Evolutionary conservation across 208 protist genomes (phyloP).

Genomic region (Leishmania aethiopica): DNA sequence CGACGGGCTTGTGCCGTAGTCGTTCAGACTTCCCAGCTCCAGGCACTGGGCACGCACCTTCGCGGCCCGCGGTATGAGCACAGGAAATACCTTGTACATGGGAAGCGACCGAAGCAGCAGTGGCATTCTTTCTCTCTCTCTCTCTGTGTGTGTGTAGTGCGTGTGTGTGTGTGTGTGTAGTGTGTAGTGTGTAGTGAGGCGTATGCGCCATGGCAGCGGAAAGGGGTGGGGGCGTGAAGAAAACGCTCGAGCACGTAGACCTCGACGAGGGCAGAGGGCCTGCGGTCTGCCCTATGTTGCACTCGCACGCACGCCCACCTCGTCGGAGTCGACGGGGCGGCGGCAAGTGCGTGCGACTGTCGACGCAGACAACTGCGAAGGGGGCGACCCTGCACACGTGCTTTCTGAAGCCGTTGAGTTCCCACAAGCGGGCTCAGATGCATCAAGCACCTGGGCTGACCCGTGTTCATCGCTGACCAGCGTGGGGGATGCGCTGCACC

Average conservation of each 20-base stretch:
- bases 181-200: not conserved
- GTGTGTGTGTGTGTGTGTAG: not conserved
- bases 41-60: constrained; percentile 40
- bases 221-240: not conserved
- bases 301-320: not conserved
- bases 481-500: not conserved
- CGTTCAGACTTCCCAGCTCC: constrained; percentile 36
- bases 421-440: not conserved
- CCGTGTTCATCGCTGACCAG: not conserved
- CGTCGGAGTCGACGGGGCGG: not conserved
- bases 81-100: constrained; percentile 33
- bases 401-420: not conserved
- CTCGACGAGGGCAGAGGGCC: not conserved
- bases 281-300: not conserved
- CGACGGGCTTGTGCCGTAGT: constrained; percentile 42
- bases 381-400: not conserved
- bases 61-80: constrained; percentile 42
- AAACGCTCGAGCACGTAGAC: not conserved
- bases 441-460: not conserved
- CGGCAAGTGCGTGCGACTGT: not conserved
- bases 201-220: not conserved
- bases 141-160: not conserved
- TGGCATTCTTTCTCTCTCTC: not conserved
- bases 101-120: no score
- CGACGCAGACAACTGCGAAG: not conserved